phyloP scores from a whole-genome alignment of 495 filamentous ascomycete species.

The Poronia punctata region DNA sequence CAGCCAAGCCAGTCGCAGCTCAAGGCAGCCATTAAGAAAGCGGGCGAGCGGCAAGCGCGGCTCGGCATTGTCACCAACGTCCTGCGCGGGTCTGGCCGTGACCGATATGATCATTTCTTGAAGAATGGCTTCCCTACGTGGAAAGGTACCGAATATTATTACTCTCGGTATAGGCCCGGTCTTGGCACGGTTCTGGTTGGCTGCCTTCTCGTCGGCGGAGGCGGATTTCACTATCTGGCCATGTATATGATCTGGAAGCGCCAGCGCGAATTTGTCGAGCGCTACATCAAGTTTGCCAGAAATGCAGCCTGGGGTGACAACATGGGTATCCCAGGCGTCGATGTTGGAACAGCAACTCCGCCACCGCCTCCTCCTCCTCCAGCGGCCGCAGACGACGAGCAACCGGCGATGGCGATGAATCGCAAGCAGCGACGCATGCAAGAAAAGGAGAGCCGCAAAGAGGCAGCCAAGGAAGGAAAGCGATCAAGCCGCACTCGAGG shows the following conservation, averaged over 20 bases:
- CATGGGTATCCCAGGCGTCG: conserved; percentile 59
- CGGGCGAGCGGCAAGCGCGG: conserved; percentile 71
- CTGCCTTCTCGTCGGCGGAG: conserved; percentile 78
- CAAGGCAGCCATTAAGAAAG: conserved; percentile 63
- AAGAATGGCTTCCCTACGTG: conserved; percentile 89
- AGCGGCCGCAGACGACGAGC: conserved; percentile 41
- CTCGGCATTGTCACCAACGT: conserved; percentile 78
- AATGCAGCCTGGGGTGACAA: conserved; percentile 85
- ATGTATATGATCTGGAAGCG: conserved; percentile 80
- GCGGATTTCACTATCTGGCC: conserved; percentile 75
- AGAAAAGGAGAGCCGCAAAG: conserved; percentile 72
- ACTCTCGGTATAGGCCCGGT: conserved; percentile 84
- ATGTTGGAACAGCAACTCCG: conserved; percentile 33
- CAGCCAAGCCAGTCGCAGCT: conserved; percentile 66
- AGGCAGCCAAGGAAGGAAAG: conserved; percentile 34
- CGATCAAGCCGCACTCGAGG: conserved; percentile 19
- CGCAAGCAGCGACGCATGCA: conserved; percentile 80
- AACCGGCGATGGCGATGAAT: conserved; percentile 56
- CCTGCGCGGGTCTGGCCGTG: conserved; percentile 68
- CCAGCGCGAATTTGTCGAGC: conserved; percentile 80
- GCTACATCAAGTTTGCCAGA: conserved; percentile 86
- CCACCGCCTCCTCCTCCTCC: conserved; percentile 31
- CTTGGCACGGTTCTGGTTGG: conserved; percentile 76
- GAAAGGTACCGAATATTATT: conserved; percentile 98
- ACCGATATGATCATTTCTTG: conserved; percentile 94